phyloP scores from a whole-genome alignment of 257 asterid genomes.

The Solanum sejunctum region DNA sequence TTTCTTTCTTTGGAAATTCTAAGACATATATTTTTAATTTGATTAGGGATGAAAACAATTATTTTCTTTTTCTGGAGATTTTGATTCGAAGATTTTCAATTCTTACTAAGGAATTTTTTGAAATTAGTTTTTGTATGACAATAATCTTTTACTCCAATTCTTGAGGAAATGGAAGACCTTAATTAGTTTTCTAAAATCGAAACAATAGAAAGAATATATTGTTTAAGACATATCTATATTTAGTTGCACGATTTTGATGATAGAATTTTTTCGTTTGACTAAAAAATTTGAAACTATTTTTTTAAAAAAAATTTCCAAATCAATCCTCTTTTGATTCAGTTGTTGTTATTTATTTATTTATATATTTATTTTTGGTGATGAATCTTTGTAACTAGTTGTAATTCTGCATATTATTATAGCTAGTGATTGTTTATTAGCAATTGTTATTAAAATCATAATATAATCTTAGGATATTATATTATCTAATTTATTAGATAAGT shows the following conservation, averaged over 20 bases:
- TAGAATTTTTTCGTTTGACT: background rate
- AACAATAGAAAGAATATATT: background rate
- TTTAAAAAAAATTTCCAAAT: background rate
- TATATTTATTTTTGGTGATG: background rate
- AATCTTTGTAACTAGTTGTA: background rate
- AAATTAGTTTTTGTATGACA: background rate
- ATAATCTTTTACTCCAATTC: background rate
- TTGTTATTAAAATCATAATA: background rate
- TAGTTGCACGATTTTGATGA: background rate
- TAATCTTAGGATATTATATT: too few species aligned
- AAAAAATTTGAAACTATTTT: background rate
- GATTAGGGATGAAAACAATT: background rate
- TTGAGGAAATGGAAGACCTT: background rate
- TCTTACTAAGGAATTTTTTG: background rate
- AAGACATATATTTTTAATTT: background rate
- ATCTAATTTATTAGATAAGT: background rate
- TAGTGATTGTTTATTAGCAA: too few species aligned
- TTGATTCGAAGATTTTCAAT: background rate
- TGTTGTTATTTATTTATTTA: too few species aligned
- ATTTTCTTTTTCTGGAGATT: background rate
- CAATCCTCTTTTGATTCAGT: background rate
- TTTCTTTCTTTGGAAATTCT: background rate
- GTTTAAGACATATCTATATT: background rate
- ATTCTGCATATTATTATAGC: background rate
- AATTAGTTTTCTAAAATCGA: background rate